Evolutionary conservation across 768 basidiomycete genomes (phyloP).

Genomic region (Pisolithus albus): DNA sequence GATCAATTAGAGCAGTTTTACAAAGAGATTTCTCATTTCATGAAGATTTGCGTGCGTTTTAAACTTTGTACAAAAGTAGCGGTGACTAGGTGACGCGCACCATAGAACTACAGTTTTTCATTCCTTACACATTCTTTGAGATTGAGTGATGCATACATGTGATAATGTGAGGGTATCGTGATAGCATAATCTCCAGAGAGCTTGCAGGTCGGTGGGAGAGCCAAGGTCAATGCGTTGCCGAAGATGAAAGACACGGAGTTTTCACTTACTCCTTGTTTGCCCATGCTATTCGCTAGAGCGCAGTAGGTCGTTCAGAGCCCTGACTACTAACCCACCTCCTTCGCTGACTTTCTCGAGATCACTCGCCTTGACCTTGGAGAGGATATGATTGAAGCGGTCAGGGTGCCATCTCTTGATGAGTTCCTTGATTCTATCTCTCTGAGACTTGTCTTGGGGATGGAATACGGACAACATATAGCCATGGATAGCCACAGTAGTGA

Average conservation of each 20-base stretch:
- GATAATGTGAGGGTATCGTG: constrained; percentile 26
- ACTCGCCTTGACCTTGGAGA: constrained; percentile 55
- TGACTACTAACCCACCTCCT: constrained; percentile 67
- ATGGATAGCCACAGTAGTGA: constrained; percentile 48
- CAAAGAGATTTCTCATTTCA: no score
- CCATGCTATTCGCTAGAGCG: constrained; percentile 40
- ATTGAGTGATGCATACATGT: constrained; percentile 26
- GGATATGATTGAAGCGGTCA: constrained; percentile 68
- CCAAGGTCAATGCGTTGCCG: constrained; percentile 7
- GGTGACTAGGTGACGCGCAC: no score
- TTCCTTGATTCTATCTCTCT: constrained; percentile 71
- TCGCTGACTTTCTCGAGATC: constrained; percentile 63
- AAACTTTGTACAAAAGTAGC: no score
- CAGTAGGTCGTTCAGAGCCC: constrained; percentile 67
- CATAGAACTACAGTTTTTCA: constrained; percentile 12
- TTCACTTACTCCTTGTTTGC: constrained; percentile 24
- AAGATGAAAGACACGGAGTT: not conserved
- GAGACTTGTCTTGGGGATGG: constrained; percentile 44
- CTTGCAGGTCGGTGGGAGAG: constrained; percentile 4
- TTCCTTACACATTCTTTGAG: constrained; percentile 11
- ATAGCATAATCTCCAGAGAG: constrained; percentile 14
- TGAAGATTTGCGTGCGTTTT: no score
- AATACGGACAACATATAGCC: constrained; percentile 57
- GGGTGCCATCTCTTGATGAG: constrained; percentile 76
- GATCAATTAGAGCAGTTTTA: no score